Base-by-base conservation (phyloP, 2,329 filamentous ascomycete species). In the Oidium heveae region DNA sequence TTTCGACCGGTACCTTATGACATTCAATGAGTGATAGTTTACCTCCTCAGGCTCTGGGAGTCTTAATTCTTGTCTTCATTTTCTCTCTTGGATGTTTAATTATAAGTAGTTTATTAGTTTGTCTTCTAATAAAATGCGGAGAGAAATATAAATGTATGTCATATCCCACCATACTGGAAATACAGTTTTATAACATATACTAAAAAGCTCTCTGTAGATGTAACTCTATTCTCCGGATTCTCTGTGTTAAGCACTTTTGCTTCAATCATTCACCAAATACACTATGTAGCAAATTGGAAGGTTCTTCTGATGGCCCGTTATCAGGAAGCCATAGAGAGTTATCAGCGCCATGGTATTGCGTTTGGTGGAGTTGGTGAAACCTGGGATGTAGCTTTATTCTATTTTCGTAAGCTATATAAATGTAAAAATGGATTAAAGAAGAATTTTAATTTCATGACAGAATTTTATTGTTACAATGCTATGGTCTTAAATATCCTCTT, bases 401-500 rank as follows among this genome's bases (percentile, higher is more conserved):
- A 70, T 55, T 72, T 74, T 56, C 72, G 71, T 73, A 62, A 53
- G 70, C 64, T 16, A 2, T 20, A 28, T 43, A n/a, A 15, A 7
- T 16, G 39, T 43, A 16, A 43, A 12, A 43, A n/a, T 20, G 24
- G 24, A 28, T 3, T 3, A 28, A 28, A 6, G 8, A 3, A 22
- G n/a, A 36, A 41, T 16, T 10, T 32, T 37, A 46, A 46, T 24
- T 24, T n/a, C 7, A 43, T 43, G 5, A 0, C 52, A 74, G 72
- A 74, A 59, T 73, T 69, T 52, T 73, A 73, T 56, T 67, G 66
- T 33, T 74, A 74, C 59, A 73, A 72, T 61, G 69, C 70, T n/a
- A 70, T 73, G 60, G 64, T 69, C 9, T 61, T 72, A 33, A 64
- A 72, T 36, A 64, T 70, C 6, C 62, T 73, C 6, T 72, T 70